Conservation (phyloP, 305 asterid species). For the Nicotiana rustica region DNA sequence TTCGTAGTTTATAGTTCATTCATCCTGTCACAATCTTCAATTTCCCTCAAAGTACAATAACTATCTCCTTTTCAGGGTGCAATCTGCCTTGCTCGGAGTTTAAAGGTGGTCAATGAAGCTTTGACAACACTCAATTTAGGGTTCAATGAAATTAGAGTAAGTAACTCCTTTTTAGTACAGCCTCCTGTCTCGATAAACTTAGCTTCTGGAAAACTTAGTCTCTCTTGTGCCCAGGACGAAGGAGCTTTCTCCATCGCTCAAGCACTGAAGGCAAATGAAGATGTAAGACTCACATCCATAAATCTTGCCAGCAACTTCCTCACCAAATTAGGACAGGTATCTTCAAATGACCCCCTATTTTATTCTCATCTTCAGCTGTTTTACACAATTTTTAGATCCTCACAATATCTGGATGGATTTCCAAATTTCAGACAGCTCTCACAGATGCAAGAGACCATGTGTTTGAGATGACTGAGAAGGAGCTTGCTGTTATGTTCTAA, state of each 20-base stretch:
- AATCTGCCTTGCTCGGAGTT: conserved; percentile 84
- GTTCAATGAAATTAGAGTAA: conserved; percentile 91
- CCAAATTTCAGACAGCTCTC: conserved; percentile 80
- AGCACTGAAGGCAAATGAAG: conserved; percentile 95
- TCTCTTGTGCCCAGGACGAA: conserved; percentile 68
- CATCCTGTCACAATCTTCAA: conserved; percentile 2
- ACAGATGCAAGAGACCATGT: conserved; percentile 96
- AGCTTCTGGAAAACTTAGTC: background rate
- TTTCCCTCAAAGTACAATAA: conserved; percentile 10
- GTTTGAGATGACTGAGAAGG: conserved; percentile 91
- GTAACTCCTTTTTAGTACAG: conserved; percentile 31
- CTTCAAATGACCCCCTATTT: background rate
- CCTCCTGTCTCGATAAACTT: background rate
- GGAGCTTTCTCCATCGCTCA: conserved; percentile 97
- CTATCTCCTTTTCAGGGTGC: conserved; percentile 65
- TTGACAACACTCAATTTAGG: conserved; percentile 86
- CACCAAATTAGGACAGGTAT: conserved; percentile 93
- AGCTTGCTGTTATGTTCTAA: conserved; percentile 78
- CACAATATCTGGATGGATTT: background rate
- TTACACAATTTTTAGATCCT: background rate
- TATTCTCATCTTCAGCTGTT: background rate
- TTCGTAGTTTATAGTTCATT: conserved; percentile 10
- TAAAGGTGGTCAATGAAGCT: conserved; percentile 90
- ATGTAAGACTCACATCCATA: conserved; percentile 77
- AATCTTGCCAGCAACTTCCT: conserved; percentile 91